phyloP scores from a whole-genome alignment of 208 protist genomes.

The Trichomonas vaginalis region DNA sequence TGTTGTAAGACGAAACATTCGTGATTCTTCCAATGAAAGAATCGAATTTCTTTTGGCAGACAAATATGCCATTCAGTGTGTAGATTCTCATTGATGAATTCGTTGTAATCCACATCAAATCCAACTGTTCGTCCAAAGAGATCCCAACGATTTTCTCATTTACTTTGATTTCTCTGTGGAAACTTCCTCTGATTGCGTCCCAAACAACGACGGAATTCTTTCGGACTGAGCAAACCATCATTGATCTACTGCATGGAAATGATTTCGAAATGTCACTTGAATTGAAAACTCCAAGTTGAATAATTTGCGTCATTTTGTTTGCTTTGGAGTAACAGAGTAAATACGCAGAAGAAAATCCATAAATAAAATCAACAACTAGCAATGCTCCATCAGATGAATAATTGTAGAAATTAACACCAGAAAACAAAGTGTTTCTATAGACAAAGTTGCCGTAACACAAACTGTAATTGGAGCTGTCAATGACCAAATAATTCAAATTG shows the following conservation, averaged over 20 bases:
- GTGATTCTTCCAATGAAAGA: background rate
- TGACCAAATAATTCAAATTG: background rate
- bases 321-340: background rate
- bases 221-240: background rate
- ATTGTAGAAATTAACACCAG: background rate
- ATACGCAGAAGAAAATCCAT: background rate
- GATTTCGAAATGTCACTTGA: background rate
- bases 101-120: background rate
- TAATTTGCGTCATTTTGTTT: background rate
- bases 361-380: background rate
- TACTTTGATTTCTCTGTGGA: background rate
- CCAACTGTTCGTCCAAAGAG: background rate
- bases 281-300: background rate
- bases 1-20: background rate
- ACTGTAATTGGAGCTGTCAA: background rate
- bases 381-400: background rate
- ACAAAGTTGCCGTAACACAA: background rate
- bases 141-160: background rate
- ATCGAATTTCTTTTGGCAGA: background rate
- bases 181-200: background rate
- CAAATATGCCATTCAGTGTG: background rate
- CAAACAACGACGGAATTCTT: background rate
- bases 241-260: background rate
- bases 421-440: background rate
- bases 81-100: background rate